phyloP scores from a whole-genome alignment of 2,329 filamentous ascomycete species.

The Golovinomyces cichoracearum region DNA sequence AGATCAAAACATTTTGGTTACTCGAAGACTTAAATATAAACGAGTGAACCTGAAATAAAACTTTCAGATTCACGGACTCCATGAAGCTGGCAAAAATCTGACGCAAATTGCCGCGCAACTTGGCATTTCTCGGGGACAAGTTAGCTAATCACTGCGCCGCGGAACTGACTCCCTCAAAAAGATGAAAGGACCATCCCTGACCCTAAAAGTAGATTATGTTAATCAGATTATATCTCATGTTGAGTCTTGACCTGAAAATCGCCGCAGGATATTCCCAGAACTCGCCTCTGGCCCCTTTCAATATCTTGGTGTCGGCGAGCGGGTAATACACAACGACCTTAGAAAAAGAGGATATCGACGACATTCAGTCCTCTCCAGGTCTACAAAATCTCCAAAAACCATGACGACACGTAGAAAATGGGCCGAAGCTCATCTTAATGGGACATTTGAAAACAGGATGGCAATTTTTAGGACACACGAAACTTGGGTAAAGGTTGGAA shows the following conservation, averaged over 20 bases:
- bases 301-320: not conserved
- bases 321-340: not conserved
- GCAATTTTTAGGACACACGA: not conserved
- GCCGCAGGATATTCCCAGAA: too few relatives aligned
- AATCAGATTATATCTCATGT: too few relatives aligned
- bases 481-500: not conserved
- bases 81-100: not conserved
- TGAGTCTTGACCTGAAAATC: too few relatives aligned
- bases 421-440: not conserved
- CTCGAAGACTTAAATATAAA: not conserved
- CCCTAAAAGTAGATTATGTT: too few relatives aligned
- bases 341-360: not conserved
- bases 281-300: not conserved
- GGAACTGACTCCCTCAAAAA: not conserved
- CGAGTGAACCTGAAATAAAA: not conserved
- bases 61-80: not conserved
- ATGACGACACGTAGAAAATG: not conserved
- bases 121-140: not conserved
- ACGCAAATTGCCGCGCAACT: not conserved
- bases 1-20: not conserved
- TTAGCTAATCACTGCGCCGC: not conserved
- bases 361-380: not conserved
- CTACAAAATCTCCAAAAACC: not conserved
- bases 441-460: not conserved
- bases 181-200: not conserved